These are phyloP conservation scores for Tuber calosporum DNA, from an alignment of 495 filamentous ascomycete genomes.

Conservation along the genomic window DNA sequence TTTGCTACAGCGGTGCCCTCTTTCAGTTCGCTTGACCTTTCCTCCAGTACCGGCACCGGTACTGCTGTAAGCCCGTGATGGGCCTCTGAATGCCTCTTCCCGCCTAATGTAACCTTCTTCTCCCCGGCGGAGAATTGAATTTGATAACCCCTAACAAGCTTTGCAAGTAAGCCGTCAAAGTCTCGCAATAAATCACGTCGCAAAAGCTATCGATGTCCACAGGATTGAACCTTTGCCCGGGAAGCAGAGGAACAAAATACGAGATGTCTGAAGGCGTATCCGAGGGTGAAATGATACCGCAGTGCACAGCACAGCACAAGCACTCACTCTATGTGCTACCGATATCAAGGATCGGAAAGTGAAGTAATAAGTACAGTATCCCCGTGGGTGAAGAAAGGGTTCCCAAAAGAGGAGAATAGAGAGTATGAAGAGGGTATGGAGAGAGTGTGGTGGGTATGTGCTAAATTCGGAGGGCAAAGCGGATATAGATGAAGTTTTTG, in stretches of 20 bases:
- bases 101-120: constrained; percentile 8
- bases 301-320: background rate
- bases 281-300: background rate
- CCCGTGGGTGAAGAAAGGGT: background rate
- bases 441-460: background rate
- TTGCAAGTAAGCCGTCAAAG: constrained; percentile 6
- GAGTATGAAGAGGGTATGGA: background rate
- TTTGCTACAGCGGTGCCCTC: background rate
- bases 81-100: constrained; percentile 27
- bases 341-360: background rate
- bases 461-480: background rate
- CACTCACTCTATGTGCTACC: background rate
- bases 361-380: background rate
- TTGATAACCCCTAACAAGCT: background rate
- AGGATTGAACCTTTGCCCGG: constrained; percentile 16
- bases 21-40: constrained; percentile 8
- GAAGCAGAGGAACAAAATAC: background rate
- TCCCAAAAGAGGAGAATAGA: background rate
- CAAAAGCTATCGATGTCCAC: constrained; percentile 24
- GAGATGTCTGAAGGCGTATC: background rate
- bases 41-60: background rate
- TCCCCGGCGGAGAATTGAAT: too few species aligned
- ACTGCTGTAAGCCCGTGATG: background rate
- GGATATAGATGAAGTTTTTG: background rate
- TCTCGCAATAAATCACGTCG: constrained; percentile 29